Base-by-base conservation (phyloP, 805 yeast genomes). In the Myxozyma geophila region DNA sequence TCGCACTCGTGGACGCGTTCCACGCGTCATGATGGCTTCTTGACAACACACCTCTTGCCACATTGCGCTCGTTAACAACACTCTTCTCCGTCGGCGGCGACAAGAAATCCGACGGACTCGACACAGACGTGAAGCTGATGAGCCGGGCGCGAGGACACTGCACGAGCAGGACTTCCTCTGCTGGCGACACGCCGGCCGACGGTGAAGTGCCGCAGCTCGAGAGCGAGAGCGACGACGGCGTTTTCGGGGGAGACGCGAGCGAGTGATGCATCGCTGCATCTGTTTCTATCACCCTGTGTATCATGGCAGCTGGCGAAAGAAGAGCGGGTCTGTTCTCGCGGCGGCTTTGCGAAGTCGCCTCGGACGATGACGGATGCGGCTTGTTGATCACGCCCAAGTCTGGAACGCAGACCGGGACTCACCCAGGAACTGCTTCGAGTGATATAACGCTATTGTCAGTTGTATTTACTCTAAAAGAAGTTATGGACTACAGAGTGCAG, bases 111-210 rank as follows among this genome's bases (percentile, higher is more conserved):
- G 56, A n/a, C 17, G 56, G 9, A 15, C 37, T 4, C 1, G 35
- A 19, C 8, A 48, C 17, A 7, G 56, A 53, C 5, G 39, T 40
- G 21, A 53, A 41, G 17, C 56, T 53, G 56, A 53, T 48, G 8
- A 53, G 23, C 1, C 47, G 47, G 19, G 56, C 56, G 2, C 47
- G 56, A 12, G 56, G 56, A 17, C 56, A 53, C 6, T 53, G 48
- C 15, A 41, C 56, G 9, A 53, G 48, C 6, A 53, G 56, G 6
- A 40, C 15, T 21, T 53, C 56, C 37, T 53, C 56, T 7, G 56
- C 47, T 7, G 48, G 19, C 23, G 56, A 28, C 13, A 40, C 39
- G 12, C 12, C 7, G 1, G 53, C 12, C 5, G 41, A 5, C 41
- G 41, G 40, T 13, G 41, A 36, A 49, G 39, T 13, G 37, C 53